phyloP scores from a whole-genome alignment of 306 rosid genomes.

The Quercus alba region DNA sequence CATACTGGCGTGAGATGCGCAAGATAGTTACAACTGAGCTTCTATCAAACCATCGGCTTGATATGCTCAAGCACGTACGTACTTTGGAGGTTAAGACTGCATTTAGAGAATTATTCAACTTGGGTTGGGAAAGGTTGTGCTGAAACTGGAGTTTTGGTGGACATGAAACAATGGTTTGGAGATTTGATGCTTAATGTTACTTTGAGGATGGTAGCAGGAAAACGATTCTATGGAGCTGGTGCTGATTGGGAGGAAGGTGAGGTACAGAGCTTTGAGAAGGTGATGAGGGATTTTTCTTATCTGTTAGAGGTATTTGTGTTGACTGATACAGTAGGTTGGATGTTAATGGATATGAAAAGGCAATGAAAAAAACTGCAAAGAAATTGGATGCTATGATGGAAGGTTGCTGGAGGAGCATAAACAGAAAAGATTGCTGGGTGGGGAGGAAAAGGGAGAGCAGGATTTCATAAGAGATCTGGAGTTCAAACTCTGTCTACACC shows the following conservation, averaged over 20 bases:
- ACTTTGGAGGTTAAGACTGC: constrained; percentile 24
- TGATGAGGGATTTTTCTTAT: constrained; percentile 29
- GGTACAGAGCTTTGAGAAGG: constrained; percentile 22
- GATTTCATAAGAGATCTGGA: constrained; percentile 9
- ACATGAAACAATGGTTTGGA: constrained; percentile 53
- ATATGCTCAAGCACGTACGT: constrained; percentile 29
- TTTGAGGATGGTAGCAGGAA: constrained; percentile 48
- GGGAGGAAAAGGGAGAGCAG: constrained; percentile 31
- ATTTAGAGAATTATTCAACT: constrained; percentile 13
- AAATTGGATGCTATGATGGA: constrained; percentile 21
- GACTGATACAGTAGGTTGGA: constrained; percentile 46
- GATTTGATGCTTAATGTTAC: constrained; percentile 33
- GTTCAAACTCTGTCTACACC: too few relatives aligned
- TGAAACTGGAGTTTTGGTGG: constrained; percentile 35
- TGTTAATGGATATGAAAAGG: constrained; percentile 30
- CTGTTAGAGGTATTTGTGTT: constrained; percentile 37
- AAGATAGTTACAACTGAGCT: constrained; percentile 38
- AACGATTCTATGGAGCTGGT: constrained; percentile 19
- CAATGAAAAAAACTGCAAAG: constrained; percentile 38
- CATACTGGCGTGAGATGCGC: constrained; percentile 35
- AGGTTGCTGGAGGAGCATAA: constrained; percentile 47
- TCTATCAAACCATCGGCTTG: constrained; percentile 30
- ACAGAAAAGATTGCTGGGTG: constrained; percentile 18
- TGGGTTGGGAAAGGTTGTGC: constrained; percentile 27
- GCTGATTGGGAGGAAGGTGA: constrained; percentile 32